These are phyloP conservation scores for Mortierella sp. DNA, from an alignment of 371 early-diverging fungal genomes.

Conservation along the genomic window DNA sequence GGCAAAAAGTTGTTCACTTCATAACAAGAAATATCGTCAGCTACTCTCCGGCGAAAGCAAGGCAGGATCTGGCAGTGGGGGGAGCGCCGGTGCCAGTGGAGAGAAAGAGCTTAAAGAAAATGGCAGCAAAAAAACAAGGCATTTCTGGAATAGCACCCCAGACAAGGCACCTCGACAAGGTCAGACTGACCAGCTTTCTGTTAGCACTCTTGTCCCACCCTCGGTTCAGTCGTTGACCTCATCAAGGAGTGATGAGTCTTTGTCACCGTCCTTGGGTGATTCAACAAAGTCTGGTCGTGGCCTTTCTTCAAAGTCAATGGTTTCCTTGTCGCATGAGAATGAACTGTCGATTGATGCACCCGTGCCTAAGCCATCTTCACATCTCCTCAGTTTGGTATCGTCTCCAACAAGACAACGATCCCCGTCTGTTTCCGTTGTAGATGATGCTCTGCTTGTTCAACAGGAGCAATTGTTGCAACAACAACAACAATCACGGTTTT, in stretches of 20 bases:
- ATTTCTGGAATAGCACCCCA: too few species aligned
- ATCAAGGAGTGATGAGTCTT: conserved; percentile 10
- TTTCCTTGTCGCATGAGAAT: conserved; percentile 22
- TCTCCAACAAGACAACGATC: conserved; percentile 22
- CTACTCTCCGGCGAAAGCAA: too few species aligned
- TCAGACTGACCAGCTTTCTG: neutral
- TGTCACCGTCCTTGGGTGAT: neutral
- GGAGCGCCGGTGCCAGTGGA: too few species aligned
- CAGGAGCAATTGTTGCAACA: conserved; percentile 12
- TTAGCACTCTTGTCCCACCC: neutral
- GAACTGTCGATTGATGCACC: conserved; percentile 13
- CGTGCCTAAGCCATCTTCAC: conserved; percentile 9
- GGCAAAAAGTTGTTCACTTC: conserved; percentile 40
- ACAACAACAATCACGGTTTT: conserved; percentile 1
- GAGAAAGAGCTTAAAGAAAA: neutral
- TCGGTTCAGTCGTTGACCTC: neutral
- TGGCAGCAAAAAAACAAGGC: conserved; percentile 17
- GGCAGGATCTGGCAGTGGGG: too few species aligned
- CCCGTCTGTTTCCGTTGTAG: conserved; percentile 36
- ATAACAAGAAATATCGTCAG: conserved; percentile 29
- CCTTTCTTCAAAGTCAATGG: conserved; percentile 38
- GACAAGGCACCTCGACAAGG: too few species aligned
- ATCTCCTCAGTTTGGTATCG: conserved; percentile 3
- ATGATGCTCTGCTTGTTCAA: conserved; percentile 28
- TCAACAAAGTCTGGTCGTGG: neutral